A percentile compares a stretch with the other conserved stretches of the same genome.
Conservation (phyloP, 2,329 filamentous ascomycete species). For the Tolypocladium inflatum region DNA sequence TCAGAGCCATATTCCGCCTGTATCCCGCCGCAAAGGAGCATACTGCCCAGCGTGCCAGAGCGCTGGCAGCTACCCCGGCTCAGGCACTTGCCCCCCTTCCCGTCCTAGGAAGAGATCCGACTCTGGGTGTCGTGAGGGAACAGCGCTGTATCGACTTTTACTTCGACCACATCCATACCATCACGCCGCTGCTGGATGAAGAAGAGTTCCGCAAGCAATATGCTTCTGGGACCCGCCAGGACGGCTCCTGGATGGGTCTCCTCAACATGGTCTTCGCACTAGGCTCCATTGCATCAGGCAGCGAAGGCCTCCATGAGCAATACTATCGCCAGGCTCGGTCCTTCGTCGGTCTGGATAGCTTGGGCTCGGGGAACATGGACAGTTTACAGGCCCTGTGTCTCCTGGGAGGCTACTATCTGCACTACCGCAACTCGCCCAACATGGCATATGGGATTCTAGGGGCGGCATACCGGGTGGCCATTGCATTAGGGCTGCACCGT, state of each 20-base stretch:
- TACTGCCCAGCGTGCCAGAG: constrained; percentile 13
- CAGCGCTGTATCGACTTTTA: constrained; percentile 45
- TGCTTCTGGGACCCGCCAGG: constrained; percentile 34
- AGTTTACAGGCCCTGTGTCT: constrained; percentile 62
- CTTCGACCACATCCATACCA: constrained; percentile 50
- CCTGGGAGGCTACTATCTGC: constrained; percentile 67
- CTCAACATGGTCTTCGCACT: constrained; percentile 55
- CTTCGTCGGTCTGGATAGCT: constrained; percentile 43
- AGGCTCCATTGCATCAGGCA: constrained; percentile 48
- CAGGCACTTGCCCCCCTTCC: constrained; percentile 20
- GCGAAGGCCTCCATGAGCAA: constrained; percentile 43
- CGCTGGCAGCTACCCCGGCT: constrained; percentile 12
- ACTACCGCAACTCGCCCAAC: constrained; percentile 69
- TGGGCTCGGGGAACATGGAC: constrained; percentile 57
- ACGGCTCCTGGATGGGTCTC: constrained; percentile 49
- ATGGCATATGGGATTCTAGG: constrained; percentile 67
- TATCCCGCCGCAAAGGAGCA: constrained; percentile 18
- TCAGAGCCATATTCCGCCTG: constrained; percentile 44
- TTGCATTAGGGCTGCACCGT: constrained; percentile 60
- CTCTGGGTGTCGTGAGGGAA: constrained; percentile 20
- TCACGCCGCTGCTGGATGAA: constrained; percentile 52
- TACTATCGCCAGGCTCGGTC: constrained; percentile 47
- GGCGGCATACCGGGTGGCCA: constrained; percentile 65
- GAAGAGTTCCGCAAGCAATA: constrained; percentile 50
- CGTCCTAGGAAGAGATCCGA: constrained; percentile 31